These are phyloP conservation scores for Ustilago tritici DNA, from an alignment of 1,284 basidiomycete genomes.

Conservation along the genomic window DNA sequence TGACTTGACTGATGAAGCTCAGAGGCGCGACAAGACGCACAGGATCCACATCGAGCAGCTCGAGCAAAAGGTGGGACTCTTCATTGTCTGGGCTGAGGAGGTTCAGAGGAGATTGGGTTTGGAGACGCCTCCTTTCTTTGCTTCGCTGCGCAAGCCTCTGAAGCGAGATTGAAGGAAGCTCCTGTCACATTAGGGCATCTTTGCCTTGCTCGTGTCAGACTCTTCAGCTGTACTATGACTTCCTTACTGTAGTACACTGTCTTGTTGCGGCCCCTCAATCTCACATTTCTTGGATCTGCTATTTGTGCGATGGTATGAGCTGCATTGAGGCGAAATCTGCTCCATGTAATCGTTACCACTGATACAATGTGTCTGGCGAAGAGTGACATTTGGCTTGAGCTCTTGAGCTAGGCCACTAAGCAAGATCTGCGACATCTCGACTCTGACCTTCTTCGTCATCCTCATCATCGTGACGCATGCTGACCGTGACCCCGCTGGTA, in stretches of 20 bases:
- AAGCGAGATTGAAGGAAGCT: constrained; percentile 20
- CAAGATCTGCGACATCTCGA: constrained; percentile 9
- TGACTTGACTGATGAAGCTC: constrained; percentile 41
- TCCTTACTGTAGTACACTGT: not conserved
- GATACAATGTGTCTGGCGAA: not conserved
- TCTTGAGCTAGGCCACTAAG: constrained; percentile 5
- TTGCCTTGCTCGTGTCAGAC: not conserved
- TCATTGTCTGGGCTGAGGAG: constrained; percentile 49
- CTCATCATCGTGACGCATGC: constrained; percentile 55
- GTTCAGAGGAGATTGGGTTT: constrained; percentile 40
- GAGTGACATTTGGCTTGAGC: not conserved
- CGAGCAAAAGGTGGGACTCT: constrained; percentile 41
- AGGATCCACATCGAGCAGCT: constrained; percentile 41
- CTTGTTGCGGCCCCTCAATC: not conserved
- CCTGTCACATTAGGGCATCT: not conserved
- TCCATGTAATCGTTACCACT: not conserved
- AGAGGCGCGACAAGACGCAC: constrained; percentile 36
- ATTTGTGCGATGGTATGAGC: not conserved
- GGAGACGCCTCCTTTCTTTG: constrained; percentile 42
- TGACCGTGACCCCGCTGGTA: constrained; percentile 52
- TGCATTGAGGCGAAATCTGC: not conserved
- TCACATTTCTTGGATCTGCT: not conserved
- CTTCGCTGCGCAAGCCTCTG: constrained; percentile 42
- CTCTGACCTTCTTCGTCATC: constrained; percentile 37
- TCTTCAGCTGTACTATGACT: not conserved